These are phyloP conservation scores for Loxodes magnus DNA, from an alignment of 73 alveolate species.

Conservation along the genomic window DNA sequence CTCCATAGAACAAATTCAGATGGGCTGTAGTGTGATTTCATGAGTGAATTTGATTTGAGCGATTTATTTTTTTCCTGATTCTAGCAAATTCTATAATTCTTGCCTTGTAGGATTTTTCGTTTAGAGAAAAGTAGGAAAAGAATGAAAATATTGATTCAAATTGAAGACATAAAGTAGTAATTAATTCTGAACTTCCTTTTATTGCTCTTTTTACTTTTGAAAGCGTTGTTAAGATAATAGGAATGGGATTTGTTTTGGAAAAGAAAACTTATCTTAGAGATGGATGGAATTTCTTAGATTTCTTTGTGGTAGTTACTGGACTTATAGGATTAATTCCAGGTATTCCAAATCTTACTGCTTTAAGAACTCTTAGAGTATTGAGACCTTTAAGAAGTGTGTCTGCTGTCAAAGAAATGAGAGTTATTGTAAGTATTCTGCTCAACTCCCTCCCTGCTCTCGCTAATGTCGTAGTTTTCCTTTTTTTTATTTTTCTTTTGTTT, in stretches of 20 bases:
- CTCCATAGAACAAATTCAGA: too few species aligned
- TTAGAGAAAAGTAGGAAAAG: constrained; percentile 1
- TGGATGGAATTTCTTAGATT: constrained; percentile 67
- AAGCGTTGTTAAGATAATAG: constrained; percentile 40
- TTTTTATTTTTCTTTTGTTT: constrained; percentile 41
- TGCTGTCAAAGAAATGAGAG: constrained; percentile 25
- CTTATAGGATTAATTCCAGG: constrained; percentile 12
- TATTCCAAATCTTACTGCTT: constrained; percentile 16
- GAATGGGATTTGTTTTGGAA: constrained; percentile 46
- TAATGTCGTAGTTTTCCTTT: constrained; percentile 29
- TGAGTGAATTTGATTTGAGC: too few species aligned
- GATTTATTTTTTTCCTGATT: not conserved
- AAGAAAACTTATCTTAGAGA: constrained; percentile 50
- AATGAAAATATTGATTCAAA: too few species aligned
- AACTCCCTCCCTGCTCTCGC: constrained; percentile 47
- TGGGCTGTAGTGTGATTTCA: too few species aligned
- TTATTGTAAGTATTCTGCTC: constrained; percentile 29
- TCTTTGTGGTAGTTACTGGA: constrained; percentile 47
- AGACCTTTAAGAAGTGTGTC: constrained; percentile 40
- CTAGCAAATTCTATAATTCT: not conserved
- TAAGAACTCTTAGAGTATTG: constrained; percentile 33
- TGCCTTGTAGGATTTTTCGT: not conserved
- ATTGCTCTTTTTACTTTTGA: constrained; percentile 40
- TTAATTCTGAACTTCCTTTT: constrained; percentile 18
- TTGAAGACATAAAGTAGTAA: not conserved